A percentile compares a stretch with the other conserved stretches of the same genome.
Conservation (phyloP, 768 basidiomycete genomes). For the Aureoboletus auriporus region DNA sequence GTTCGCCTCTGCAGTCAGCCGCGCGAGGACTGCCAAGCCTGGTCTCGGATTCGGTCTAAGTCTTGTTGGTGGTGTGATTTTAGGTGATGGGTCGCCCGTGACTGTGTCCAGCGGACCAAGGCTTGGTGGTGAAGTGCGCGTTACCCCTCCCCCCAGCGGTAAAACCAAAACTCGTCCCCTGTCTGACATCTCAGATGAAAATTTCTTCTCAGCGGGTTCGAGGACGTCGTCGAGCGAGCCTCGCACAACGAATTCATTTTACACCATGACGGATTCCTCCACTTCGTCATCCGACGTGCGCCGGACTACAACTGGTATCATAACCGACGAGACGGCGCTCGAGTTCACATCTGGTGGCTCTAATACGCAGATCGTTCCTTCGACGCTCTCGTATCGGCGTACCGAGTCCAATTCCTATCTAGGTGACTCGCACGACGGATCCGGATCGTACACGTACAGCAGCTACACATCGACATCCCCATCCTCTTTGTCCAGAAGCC, state of each 20-base stretch:
- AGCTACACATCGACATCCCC: constrained; percentile 41
- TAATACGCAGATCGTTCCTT: constrained; percentile 44
- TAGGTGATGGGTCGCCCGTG: constrained; percentile 60
- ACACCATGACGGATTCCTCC: constrained; percentile 32
- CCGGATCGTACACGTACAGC: constrained; percentile 32
- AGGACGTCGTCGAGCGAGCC: constrained; percentile 29
- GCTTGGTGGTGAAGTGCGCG: constrained; percentile 38
- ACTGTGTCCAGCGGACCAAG: constrained; percentile 65
- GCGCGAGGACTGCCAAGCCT: constrained; percentile 38
- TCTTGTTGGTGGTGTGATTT: constrained; percentile 36
- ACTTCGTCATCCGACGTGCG: constrained; percentile 25
- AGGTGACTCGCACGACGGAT: constrained; percentile 49
- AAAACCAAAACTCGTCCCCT: constrained; percentile 26
- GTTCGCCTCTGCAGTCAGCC: constrained; percentile 42
- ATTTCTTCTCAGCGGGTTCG: constrained; percentile 43
- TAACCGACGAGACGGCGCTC: constrained; percentile 38
- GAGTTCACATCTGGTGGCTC: constrained; percentile 35
- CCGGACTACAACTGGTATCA: constrained; percentile 28
- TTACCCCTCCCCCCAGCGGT: constrained; percentile 44
- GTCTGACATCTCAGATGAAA: constrained; percentile 39
- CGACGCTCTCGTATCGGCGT: constrained; percentile 49
- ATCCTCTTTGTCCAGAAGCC: constrained; percentile 53
- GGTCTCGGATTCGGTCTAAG: constrained; percentile 44
- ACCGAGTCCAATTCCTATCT: constrained; percentile 54
- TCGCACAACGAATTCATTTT: constrained; percentile 30